These are phyloP conservation scores for Rhododendron mucronatum DNA, from an alignment of 148 eudicot species.

Conservation along the genomic window DNA sequence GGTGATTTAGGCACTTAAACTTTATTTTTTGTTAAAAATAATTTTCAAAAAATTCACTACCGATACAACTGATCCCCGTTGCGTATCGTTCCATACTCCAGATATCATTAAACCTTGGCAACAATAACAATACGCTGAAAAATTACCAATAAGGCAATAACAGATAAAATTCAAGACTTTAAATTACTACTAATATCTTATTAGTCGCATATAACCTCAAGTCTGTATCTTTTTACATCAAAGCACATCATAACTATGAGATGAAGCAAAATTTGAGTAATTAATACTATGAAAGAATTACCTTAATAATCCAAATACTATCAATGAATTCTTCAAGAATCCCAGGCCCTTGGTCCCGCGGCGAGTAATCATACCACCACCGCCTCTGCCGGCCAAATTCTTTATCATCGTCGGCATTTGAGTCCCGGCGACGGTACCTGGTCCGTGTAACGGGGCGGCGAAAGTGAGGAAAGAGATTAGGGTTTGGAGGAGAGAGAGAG, in stretches of 20 bases:
- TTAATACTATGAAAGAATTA: constrained; percentile 5
- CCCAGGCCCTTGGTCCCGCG: constrained; percentile 19
- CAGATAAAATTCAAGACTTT: background rate
- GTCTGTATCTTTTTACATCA: background rate
- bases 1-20: background rate
- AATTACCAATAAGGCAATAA: background rate
- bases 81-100: background rate
- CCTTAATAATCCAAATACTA: constrained; percentile 54
- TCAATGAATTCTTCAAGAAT: constrained; percentile 43
- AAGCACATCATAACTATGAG: background rate
- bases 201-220: background rate
- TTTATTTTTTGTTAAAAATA: background rate
- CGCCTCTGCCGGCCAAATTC: constrained; percentile 20
- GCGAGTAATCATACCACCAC: constrained; percentile 22
- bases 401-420: constrained; percentile 29
- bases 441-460: background rate
- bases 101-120: background rate
- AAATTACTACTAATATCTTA: background rate
- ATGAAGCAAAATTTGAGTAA: background rate
- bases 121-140: background rate
- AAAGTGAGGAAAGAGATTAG: background rate
- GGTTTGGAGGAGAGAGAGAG: background rate
- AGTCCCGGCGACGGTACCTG: constrained; percentile 26
- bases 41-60: background rate
- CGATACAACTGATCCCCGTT: background rate